phyloP scores from a whole-genome alignment of 2,329 filamentous ascomycete genomes.

The Paraphaeosphaeria sporulosa region DNA sequence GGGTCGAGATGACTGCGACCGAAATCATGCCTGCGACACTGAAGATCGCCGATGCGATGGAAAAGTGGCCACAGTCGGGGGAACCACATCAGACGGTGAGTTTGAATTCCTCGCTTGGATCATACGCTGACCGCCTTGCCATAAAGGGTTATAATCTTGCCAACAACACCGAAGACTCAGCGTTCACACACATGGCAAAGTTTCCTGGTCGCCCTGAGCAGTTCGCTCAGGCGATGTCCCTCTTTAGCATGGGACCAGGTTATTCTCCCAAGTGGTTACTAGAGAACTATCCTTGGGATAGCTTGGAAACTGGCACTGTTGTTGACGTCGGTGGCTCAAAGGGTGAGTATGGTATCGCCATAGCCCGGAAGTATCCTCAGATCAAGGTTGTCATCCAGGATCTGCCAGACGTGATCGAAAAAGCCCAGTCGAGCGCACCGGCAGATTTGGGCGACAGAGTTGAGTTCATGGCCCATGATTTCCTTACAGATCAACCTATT shows the following conservation, averaged over 20 bases:
- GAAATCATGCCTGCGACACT: conserved; percentile 12
- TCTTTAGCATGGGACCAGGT: conserved; percentile 10
- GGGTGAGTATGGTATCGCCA: conserved; percentile 11
- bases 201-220: conserved; percentile 3
- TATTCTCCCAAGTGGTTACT: conserved; percentile 12
- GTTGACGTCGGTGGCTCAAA: conserved; percentile 16
- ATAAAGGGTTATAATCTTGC: conserved; percentile 8
- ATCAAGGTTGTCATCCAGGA: conserved; percentile 13
- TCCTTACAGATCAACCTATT: conserved; percentile 14
- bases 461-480: conserved; percentile 15
- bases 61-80: conserved; percentile 13
- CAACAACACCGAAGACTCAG: conserved; percentile 8
- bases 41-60: conserved; percentile 13
- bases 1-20: conserved; percentile 6
- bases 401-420: conserved; percentile 4
- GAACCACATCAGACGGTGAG: conserved; percentile 13
- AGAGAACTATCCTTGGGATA: conserved; percentile 8
- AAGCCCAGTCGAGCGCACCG: neutral
- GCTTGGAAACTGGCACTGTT: neutral
- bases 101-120: neutral
- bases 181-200: conserved; percentile 12
- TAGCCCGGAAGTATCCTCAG: conserved; percentile 3
- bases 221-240: conserved; percentile 9
- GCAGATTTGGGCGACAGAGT: conserved; percentile 5
- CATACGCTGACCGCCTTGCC: neutral